Base-by-base conservation (phyloP, 1,284 basidiomycete species). In the Cutaneotrichosporon sp. region DNA sequence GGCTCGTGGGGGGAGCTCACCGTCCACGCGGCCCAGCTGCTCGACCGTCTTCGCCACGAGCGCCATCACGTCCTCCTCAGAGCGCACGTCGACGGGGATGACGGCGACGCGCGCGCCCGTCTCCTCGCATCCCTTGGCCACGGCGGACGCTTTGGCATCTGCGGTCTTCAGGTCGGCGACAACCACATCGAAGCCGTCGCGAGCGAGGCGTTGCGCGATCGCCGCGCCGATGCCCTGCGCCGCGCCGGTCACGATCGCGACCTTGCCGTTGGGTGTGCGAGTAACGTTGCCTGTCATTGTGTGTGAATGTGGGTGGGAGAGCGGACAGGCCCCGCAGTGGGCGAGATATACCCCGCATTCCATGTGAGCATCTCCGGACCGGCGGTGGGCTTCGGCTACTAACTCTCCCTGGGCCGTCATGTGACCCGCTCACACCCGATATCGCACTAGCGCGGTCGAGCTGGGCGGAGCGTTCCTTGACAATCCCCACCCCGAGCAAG, bases 151-250 rank as follows among this genome's bases (percentile, higher is more conserved):
- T 56, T 49, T 31, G 11, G 31, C 51, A 11, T 34, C 29, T 14
- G 56, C 54, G 20, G 29, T 22, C 14, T 56, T 24, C 20, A 68
- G 38, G 65, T 82, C 81, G 2, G 77, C 79, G 56, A 82, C 72
- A 38, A 75, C 74, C 58, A 82, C 59, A 56, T 80, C 77, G 68
- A 75, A 77, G 14, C 81, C 81, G 59, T 82, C 79, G 43, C 71
- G 55, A 33, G 82, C 79, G 55, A 84, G 79, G 50, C 81, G 77
- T 47, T 76, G 60, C n/a, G 81, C 77, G 64, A 83, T 81, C 56
- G 81, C 78, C 36, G 75, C 76, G 2, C 82, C 82, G 54, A 83
- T 81, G 38, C 82, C 82, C 66, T 81, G 81, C 3, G 75, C 79
- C 10, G 75, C 77, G 20, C 82, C 81, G 1, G 81, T 82, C 33